Evolutionary conservation across 495 filamentous ascomycete species (phyloP), one percentile per base, ranked within the genome.

Genomic region (Lepidopterella palustris): DNA sequence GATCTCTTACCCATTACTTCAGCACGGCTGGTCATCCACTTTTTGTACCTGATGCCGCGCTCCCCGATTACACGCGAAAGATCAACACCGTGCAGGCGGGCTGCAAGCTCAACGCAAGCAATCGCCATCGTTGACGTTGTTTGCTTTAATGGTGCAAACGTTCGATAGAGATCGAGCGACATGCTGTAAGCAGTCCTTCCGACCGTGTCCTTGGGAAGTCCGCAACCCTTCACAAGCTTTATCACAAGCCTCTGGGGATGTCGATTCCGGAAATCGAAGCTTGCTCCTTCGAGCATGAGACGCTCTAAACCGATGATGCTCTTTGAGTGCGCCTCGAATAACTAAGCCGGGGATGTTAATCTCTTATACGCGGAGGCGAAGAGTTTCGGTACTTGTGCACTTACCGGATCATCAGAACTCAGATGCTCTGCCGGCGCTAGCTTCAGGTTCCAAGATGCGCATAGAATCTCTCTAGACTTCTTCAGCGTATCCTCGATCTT

Each of bases 401-500:
- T 58, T 72, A 95, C 91, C 59, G 83, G 81, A 69, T 95, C 88
- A 72, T 98, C 93, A 0, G 89, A 81, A 5, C 86, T 87, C 45
- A 92, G 79, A 58, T 84, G 83, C 59, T 97, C 91, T 20, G 83
- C 77, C 9, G 84, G 77, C 8, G 85, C 58, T 26, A 82, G 74
- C 68, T 88, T 90, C 20, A 96, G 72, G 63, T 97, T 97, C 75
- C 92, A 88, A 3, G 87, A 86, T 5, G 91, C 91, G 60, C 89
- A 93, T 4, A 97, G 77, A 58, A 98, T 93, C 55, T 98, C 93
- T 51, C 83, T 83, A 18, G 90, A 95, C 75, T 97, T 97, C 75
- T 98, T 97, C 48, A 97, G 78, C 1, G 93, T 97, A 70, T 98
- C 93, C 68, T 98, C 93, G 45, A 92, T 90, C 73, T 98, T 98